Evolutionary conservation across 441 rosid genomes (phyloP).

Genomic region (Cnidoscolus chayamansa): DNA sequence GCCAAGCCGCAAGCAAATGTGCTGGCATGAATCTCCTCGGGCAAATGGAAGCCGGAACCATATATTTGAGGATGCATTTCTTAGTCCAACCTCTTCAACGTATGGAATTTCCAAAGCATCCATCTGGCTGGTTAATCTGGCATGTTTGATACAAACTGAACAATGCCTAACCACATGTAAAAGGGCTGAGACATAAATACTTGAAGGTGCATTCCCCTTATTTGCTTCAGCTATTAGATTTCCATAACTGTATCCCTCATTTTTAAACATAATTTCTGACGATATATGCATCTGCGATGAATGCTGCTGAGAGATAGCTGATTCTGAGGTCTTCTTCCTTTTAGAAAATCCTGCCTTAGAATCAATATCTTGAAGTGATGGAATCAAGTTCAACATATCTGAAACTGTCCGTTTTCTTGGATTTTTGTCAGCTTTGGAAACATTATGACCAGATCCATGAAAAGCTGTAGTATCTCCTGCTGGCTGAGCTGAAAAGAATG

Average conservation of each 20-base stretch:
- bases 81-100: conserved; percentile 80
- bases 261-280: conserved; percentile 44
- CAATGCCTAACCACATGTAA: conserved; percentile 94
- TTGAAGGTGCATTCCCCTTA: conserved; percentile 84
- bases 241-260: conserved; percentile 63
- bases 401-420: conserved; percentile 65
- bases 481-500: conserved; percentile 51
- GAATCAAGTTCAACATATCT: conserved; percentile 69
- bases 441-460: conserved; percentile 42
- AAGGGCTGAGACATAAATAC: conserved; percentile 79
- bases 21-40: conserved; percentile 79
- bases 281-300: conserved; percentile 40
- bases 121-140: conserved; percentile 96
- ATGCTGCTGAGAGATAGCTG: conserved; percentile 39
- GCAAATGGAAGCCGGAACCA: conserved; percentile 96
- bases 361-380: conserved; percentile 67
- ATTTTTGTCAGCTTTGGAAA: conserved; percentile 45
- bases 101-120: conserved; percentile 83
- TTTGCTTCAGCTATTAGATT: conserved; percentile 87
- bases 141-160: conserved; percentile 89
- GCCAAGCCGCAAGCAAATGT: conserved; percentile 94
- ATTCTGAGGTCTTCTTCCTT: conserved; percentile 52
- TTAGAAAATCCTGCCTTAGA: conserved; percentile 38
- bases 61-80: conserved; percentile 78
- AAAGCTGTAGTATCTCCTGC: conserved; percentile 39